Evolutionary conservation across 164 flowering plant species (phyloP).

Genomic region (Berberis vulgaris): DNA sequence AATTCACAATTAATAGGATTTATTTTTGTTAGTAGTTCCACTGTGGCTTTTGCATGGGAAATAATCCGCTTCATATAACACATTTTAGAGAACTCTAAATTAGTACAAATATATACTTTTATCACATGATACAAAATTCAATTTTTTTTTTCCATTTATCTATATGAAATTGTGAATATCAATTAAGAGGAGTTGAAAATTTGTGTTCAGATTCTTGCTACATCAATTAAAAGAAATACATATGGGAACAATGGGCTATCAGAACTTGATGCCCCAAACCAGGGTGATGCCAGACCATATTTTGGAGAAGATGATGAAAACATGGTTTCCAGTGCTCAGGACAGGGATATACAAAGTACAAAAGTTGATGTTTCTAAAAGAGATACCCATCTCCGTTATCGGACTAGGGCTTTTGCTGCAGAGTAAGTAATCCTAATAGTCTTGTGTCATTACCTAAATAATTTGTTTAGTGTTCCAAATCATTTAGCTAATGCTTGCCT

Average conservation of each 20-base stretch:
- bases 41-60: no score
- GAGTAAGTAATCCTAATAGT: constrained; percentile 52
- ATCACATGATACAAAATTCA: no score
- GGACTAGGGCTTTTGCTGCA: constrained; percentile 94
- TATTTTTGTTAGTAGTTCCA: no score
- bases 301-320: constrained; percentile 82
- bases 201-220: constrained; percentile 60
- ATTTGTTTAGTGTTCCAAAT: background rate
- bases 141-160: no score
- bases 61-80: no score
- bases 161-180: no score
- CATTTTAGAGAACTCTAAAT: no score
- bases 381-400: constrained; percentile 76
- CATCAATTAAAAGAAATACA: constrained; percentile 33
- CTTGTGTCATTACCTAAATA: background rate
- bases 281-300: constrained; percentile 34
- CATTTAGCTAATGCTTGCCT: background rate
- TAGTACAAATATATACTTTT: no score
- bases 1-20: no score
- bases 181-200: background rate
- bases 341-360: constrained; percentile 20
- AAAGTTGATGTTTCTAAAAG: constrained; percentile 29
- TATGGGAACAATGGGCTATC: constrained; percentile 13
- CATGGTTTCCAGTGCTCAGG: constrained; percentile 63
- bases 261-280: constrained; percentile 32